Percentiles rank a stretch among this genome's conserved stretches.
These are phyloP conservation scores for Malus fusca DNA, from an alignment of 306 rosid genomes.

Conservation along the genomic window DNA sequence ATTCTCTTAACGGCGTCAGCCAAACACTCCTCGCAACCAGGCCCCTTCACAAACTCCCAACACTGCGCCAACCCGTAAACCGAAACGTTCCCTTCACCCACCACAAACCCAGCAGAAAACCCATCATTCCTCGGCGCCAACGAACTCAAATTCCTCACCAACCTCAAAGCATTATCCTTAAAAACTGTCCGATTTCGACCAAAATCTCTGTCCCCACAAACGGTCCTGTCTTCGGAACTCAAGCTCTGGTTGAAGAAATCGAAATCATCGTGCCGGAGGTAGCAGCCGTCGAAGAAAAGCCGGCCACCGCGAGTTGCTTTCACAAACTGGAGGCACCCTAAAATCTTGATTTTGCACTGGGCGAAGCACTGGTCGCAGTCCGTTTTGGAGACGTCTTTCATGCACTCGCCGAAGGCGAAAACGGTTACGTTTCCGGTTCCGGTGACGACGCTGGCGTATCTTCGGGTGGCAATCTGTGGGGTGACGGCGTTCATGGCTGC, in stretches of 20 bases:
- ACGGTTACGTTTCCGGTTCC: constrained; percentile 44
- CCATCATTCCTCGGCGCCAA: constrained; percentile 40
- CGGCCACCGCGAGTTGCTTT: constrained; percentile 45
- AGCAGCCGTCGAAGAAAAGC: constrained; percentile 59
- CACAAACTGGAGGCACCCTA: constrained; percentile 54
- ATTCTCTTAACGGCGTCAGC: constrained; percentile 28
- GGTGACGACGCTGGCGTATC: constrained; percentile 30
- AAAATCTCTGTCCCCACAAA: constrained; percentile 26
- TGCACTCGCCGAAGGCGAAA: constrained; percentile 55
- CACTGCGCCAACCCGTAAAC: constrained; percentile 79
- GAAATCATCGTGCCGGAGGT: constrained; percentile 45
- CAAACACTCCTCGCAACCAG: constrained; percentile 40
- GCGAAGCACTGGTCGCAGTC: constrained; percentile 67
- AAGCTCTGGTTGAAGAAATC: constrained; percentile 44
- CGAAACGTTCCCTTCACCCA: constrained; percentile 20
- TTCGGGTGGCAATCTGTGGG: constrained; percentile 16
- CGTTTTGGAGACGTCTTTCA: constrained; percentile 43
- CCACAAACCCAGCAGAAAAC: constrained; percentile 37
- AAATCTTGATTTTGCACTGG: constrained; percentile 50
- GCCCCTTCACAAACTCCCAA: constrained; percentile 45
- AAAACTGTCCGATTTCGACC: constrained; percentile 21
- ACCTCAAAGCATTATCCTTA: constrained; percentile 28
- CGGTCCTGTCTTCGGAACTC: constrained; percentile 22
- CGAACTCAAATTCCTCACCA: constrained; percentile 45
- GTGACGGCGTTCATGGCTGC: constrained; percentile 41